Percentiles rank a stretch among this genome's conserved stretches.
phyloP scores from a whole-genome alignment of 2,329 filamentous ascomycete species.

The Arthrobotrys iridis region DNA sequence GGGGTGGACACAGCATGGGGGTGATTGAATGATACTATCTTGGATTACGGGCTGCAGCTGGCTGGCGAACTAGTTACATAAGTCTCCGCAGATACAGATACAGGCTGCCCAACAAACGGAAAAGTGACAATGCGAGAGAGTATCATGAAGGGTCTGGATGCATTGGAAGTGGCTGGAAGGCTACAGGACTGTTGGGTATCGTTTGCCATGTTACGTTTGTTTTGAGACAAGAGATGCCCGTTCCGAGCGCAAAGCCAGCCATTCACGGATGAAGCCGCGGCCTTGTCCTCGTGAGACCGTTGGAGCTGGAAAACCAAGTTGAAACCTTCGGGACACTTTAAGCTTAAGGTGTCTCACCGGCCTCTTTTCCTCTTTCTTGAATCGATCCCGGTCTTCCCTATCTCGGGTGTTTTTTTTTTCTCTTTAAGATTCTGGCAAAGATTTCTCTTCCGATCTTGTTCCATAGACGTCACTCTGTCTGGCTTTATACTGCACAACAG shows the following conservation, averaged over 20 bases:
- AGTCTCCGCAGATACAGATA: constrained; percentile 7
- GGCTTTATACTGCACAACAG: not conserved
- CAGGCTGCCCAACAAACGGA: not conserved
- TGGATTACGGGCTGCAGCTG: not conserved
- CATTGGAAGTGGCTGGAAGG: not conserved
- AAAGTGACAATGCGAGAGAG: constrained; percentile 15
- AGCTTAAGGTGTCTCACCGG: constrained; percentile 30
- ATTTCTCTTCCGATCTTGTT: constrained; percentile 15
- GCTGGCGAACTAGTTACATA: no score
- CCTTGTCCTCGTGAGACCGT: constrained; percentile 28
- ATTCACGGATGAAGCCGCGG: constrained; percentile 1
- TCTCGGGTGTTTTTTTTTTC: constrained; percentile 24
- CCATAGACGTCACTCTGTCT: constrained; percentile 5
- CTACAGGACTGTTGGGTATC: not conserved
- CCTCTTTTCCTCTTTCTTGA: constrained; percentile 21
- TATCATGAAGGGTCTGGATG: not conserved
- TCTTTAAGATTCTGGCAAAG: constrained; percentile 13
- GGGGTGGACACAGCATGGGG: not conserved
- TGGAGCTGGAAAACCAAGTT: constrained; percentile 30
- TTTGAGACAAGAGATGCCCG: constrained; percentile 5
- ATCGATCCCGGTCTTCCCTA: constrained; percentile 3
- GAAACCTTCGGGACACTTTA: constrained; percentile 15
- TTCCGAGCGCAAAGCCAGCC: not conserved
- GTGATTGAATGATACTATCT: not conserved
- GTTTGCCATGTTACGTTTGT: constrained; percentile 13